These are phyloP conservation scores for Cercophora scortea DNA, from an alignment of 495 filamentous ascomycete genomes.

Conservation along the genomic window DNA sequence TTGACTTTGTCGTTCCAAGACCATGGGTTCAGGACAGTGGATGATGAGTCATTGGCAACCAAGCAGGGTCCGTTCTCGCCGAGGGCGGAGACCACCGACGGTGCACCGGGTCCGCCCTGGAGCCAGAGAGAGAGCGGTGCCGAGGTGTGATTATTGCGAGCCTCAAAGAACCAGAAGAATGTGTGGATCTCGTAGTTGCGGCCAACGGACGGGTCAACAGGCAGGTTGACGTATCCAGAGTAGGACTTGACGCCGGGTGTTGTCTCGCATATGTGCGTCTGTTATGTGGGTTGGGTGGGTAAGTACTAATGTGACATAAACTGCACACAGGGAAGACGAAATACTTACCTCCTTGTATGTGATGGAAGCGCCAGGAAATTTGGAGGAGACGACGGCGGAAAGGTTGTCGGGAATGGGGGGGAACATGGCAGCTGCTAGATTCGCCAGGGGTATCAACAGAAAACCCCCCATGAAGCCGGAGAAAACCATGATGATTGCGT, in stretches of 20 bases:
- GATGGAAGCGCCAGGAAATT: background rate
- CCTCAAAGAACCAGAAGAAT: constrained; percentile 10
- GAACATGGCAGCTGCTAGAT: background rate
- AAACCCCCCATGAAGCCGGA: too few species aligned
- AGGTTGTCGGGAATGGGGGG: background rate
- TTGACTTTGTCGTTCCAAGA: constrained; percentile 63
- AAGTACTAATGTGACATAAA: background rate
- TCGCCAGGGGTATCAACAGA: too few species aligned
- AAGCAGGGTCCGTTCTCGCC: constrained; percentile 17
- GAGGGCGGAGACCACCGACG: constrained; percentile 55
- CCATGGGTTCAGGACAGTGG: constrained; percentile 28
- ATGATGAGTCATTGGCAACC: constrained; percentile 5
- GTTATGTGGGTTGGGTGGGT: background rate
- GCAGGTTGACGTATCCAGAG: constrained; percentile 38
- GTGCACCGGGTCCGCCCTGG: constrained; percentile 53
- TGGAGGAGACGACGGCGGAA: background rate
- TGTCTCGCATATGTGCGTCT: constrained; percentile 22
- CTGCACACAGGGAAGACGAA: background rate
- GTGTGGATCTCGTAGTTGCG: constrained; percentile 50
- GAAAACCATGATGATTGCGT: too few species aligned
- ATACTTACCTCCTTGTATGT: background rate
- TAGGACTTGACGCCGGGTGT: constrained; percentile 31
- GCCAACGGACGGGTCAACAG: constrained; percentile 16
- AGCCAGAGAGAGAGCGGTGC: constrained; percentile 19
- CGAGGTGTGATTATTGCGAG: background rate